A percentile compares a stretch with the other conserved stretches of the same genome.
phyloP scores from a whole-genome alignment of 2,329 filamentous ascomycete species.

The Aspergillus brunneoviolaceus region DNA sequence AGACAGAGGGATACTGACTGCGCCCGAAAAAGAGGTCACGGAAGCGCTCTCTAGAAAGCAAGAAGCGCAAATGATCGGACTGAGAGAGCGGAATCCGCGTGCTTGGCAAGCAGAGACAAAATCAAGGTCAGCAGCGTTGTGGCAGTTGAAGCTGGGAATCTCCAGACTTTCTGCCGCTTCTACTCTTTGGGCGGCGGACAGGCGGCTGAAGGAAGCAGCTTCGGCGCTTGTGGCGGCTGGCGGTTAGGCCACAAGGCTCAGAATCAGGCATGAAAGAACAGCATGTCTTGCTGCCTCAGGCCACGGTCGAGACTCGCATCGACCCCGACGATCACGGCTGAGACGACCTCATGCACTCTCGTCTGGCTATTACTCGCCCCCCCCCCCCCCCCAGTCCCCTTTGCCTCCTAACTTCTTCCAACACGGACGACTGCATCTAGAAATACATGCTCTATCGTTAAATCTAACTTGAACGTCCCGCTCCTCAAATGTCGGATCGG shows the following conservation, averaged over 20 bases:
- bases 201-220: background rate
- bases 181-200: background rate
- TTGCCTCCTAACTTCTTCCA: slow-evolving; percentile 7
- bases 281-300: slow-evolving; percentile 18
- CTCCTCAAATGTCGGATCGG: slow-evolving; percentile 38
- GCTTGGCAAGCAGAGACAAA: slow-evolving; percentile 7
- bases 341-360: slow-evolving; percentile 24
- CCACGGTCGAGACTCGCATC: slow-evolving; percentile 31
- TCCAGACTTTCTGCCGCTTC: background rate
- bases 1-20: slow-evolving; percentile 20
- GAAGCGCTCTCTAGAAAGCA: background rate
- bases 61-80: slow-evolving; percentile 6
- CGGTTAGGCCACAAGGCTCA: slow-evolving; percentile 12
- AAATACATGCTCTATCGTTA: slow-evolving; percentile 23
- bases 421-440: background rate
- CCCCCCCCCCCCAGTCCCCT: slow-evolving; percentile 12
- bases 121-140: slow-evolving; percentile 5
- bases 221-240: slow-evolving; percentile 20
- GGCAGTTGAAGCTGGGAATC: background rate
- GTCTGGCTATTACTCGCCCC: slow-evolving; percentile 17
- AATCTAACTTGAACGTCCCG: slow-evolving; percentile 7
- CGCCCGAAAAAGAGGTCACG: slow-evolving; percentile 17
- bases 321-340: slow-evolving; percentile 24
- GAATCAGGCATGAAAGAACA: slow-evolving; percentile 2
- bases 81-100: background rate